Conservation (phyloP, 1,284 basidiomycete genomes). For the Moniliella sp. region DNA sequence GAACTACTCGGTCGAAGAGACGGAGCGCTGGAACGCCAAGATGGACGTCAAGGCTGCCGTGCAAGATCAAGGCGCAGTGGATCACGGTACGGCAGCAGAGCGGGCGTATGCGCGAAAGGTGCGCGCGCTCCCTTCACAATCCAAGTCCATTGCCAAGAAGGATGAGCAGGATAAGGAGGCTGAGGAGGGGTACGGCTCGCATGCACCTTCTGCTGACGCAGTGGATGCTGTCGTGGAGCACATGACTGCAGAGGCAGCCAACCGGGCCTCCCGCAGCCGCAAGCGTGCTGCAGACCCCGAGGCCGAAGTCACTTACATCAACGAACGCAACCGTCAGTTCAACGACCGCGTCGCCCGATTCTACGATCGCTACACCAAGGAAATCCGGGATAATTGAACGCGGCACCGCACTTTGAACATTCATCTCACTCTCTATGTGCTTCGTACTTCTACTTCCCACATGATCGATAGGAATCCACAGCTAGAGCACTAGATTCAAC, state of each 20-base stretch:
- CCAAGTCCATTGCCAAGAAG: conserved; percentile 48
- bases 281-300: conserved; percentile 72
- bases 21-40: conserved; percentile 80
- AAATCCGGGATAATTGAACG: conserved; percentile 38
- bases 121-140: conserved; percentile 61
- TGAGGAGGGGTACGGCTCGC: conserved; percentile 66
- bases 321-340: conserved; percentile 87
- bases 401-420: too few relatives aligned
- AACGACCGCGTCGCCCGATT: conserved; percentile 96
- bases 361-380: conserved; percentile 88
- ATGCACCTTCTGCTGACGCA: conserved; percentile 75
- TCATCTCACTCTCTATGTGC: too few relatives aligned
- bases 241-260: conserved; percentile 70
- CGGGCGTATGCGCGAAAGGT: conserved; percentile 75
- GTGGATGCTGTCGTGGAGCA: conserved; percentile 76
- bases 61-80: conserved; percentile 59
- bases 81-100: conserved; percentile 58
- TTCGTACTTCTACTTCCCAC: too few relatives aligned
- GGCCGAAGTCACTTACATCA: conserved; percentile 94
- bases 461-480: too few relatives aligned
- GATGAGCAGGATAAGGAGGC: too few relatives aligned
- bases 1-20: conserved; percentile 83
- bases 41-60: conserved; percentile 49
- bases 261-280: conserved; percentile 48
- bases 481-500: too few relatives aligned